These are phyloP conservation scores for Kodamaea plutei DNA, from an alignment of 1,139 yeast species.

Conservation along the genomic window DNA sequence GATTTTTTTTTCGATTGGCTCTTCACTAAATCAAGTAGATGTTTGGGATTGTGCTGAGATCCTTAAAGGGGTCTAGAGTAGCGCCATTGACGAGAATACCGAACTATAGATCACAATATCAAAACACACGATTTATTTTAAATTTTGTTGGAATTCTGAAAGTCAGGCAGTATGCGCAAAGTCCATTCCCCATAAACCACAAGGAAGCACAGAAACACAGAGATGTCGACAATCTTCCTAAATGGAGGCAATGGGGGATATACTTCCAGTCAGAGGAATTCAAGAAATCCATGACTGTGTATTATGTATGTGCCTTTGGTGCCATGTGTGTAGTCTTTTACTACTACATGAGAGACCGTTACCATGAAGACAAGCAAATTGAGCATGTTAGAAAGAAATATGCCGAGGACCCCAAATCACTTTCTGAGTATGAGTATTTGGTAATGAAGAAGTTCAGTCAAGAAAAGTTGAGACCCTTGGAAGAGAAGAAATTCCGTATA, in stretches of 20 bases:
- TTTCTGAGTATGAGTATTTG: conserved; percentile 60
- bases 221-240: conserved; percentile 28
- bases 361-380: conserved; percentile 61
- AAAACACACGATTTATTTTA: no score
- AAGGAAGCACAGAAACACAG: conserved; percentile 20
- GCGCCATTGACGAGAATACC: no score
- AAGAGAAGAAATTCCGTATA: conserved; percentile 47
- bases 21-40: no score
- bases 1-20: no score
- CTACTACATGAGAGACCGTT: conserved; percentile 64
- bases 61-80: no score
- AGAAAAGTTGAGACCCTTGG: conserved; percentile 53
- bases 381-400: conserved; percentile 42
- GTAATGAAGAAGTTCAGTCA: conserved; percentile 52
- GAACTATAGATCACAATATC: no score
- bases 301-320: conserved; percentile 55
- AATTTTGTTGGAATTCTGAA: no score
- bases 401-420: conserved; percentile 31
- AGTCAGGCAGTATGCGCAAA: no score
- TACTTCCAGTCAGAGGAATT: conserved; percentile 37
- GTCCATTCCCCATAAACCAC: conserved; percentile 18
- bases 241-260: conserved; percentile 38
- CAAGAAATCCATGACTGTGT: conserved; percentile 39
- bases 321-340: conserved; percentile 57
- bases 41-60: no score